Base-by-base conservation (phyloP, 805 yeast species). In the Metschnikowia picachoensis region DNA sequence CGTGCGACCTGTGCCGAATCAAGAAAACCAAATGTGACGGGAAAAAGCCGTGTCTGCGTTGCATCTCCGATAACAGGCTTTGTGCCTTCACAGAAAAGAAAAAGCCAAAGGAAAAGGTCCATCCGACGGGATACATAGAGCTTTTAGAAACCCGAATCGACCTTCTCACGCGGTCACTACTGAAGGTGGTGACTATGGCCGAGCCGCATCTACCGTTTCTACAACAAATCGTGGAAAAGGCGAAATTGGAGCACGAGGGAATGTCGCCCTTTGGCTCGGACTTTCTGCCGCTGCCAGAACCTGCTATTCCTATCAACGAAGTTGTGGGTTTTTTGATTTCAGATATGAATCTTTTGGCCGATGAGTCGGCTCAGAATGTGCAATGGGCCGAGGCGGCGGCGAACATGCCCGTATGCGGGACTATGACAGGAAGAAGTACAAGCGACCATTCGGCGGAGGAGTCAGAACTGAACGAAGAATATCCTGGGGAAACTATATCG, bases 11-110 rank as follows among this genome's bases (percentile, higher is more conserved):
- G 43, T 80, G 86, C 59, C 66, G 86, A 36, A 68, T 80, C 46
- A 80, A 80, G 57, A 80, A 80, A 63, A 80, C 84, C 5, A 80
- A 80, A 51, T 80, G 86, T 59, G 80, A 79, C 47, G 86, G 86
- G 16, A 72, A 73, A 41, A 77, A 77, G 51, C 85, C 86, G 0
- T 80, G 86, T 53, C 72, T 74, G 32, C 70, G 78, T 44, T 80
- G 86, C 57, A 59, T 69, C 8, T 64, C 69, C 8, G 83, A 79
- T 52, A 80, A 80, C 61, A 79, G 78, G 57, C 70, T 80, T 30
- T 80, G 86, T 59, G 74, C 79, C 2, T 80, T 78, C 57, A 75
- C 81, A 2, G 83, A 80, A 50, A 71, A 80, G 57, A 76, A 73
- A 58, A 76, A 74, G 51, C 66, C 68, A 40, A 76, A 70, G 46